Evolutionary conservation across 2,329 filamentous ascomycete genomes (phyloP).

Genomic region (Thielaviopsis ethacetica): DNA sequence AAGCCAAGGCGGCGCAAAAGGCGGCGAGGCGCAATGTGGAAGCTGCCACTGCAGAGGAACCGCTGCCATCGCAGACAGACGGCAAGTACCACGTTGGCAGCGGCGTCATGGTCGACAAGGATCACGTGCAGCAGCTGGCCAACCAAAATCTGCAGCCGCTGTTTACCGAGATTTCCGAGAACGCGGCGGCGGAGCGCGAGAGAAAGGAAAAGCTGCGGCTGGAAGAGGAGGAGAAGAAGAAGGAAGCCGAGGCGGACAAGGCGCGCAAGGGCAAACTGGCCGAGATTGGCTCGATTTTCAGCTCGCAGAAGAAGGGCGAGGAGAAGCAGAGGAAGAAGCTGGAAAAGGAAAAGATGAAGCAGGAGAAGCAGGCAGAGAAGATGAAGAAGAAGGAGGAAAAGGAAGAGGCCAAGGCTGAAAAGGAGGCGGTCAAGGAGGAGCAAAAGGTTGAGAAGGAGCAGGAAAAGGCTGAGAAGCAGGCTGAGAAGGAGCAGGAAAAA

Average conservation of each 20-base stretch:
- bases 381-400: slow-evolving; percentile 1
- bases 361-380: slow-evolving; percentile 34
- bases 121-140: slow-evolving; percentile 3
- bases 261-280: slow-evolving; percentile 43
- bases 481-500: not conserved
- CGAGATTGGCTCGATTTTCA: slow-evolving; percentile 48
- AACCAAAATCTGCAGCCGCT: slow-evolving; percentile 24
- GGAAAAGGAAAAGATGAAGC: slow-evolving; percentile 29
- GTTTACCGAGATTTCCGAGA: slow-evolving; percentile 18
- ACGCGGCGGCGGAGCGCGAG: slow-evolving; percentile 22
- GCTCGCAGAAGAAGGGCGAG: slow-evolving; percentile 44
- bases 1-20: slow-evolving; percentile 48
- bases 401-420: not conserved
- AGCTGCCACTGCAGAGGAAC: slow-evolving; percentile 17
- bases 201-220: slow-evolving; percentile 56
- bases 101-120: slow-evolving; percentile 4
- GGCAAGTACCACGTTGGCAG: slow-evolving; percentile 6
- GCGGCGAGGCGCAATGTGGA: not conserved
- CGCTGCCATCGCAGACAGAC: not conserved
- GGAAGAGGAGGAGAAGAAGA: slow-evolving; percentile 62
- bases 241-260: slow-evolving; percentile 62
- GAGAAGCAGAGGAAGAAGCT: slow-evolving; percentile 40
- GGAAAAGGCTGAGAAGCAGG: slow-evolving; percentile 13
- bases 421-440: not conserved
- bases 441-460: not conserved